Evolutionary conservation across 768 basidiomycete genomes (phyloP).

Genomic region (Mycena polygramma): DNA sequence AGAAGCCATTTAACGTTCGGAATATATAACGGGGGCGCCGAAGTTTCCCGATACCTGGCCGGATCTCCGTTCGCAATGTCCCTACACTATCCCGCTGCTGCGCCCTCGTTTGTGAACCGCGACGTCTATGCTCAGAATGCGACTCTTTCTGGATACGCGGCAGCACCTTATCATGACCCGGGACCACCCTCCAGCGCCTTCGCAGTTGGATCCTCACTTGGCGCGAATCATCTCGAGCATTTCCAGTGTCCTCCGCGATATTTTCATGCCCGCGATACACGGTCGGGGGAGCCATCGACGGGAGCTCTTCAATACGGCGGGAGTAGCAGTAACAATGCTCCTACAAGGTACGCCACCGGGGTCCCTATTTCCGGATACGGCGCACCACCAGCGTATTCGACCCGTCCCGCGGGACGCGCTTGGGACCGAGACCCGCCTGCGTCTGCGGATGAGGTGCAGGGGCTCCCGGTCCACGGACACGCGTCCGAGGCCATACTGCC

Average conservation of each 20-base stretch:
- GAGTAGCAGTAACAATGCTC: conserved; percentile 18
- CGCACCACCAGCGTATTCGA: conserved; percentile 17
- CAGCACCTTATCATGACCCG: conserved; percentile 20
- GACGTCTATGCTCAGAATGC: background rate
- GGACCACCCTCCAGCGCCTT: conserved; percentile 24
- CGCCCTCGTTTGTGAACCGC: conserved; percentile 10
- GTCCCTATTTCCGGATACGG: conserved; percentile 32
- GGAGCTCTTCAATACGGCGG: conserved; percentile 20
- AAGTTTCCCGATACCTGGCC: conserved; percentile 20
- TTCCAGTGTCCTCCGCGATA: conserved; percentile 26
- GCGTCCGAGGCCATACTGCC: conserved; percentile 26
- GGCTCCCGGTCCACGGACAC: conserved; percentile 6
- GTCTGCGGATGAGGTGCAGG: conserved; percentile 32
- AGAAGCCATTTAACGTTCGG: conserved; percentile 23
- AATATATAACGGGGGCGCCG: conserved; percentile 33
- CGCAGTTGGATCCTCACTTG: conserved; percentile 34
- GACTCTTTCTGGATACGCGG: conserved; percentile 12
- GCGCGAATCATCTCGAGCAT: conserved; percentile 34
- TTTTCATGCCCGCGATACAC: conserved; percentile 31
- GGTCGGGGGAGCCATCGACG: conserved; percentile 27
- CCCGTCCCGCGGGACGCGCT: conserved; percentile 24
- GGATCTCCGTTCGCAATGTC: conserved; percentile 33
- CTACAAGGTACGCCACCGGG: conserved; percentile 34
- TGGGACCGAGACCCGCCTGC: conserved; percentile 27
- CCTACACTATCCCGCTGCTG: conserved; percentile 13